Evolutionary conservation across 306 rosid species (phyloP), one percentile per base, ranked within the genome.

Genomic region (Vigna reflexopilosa): DNA sequence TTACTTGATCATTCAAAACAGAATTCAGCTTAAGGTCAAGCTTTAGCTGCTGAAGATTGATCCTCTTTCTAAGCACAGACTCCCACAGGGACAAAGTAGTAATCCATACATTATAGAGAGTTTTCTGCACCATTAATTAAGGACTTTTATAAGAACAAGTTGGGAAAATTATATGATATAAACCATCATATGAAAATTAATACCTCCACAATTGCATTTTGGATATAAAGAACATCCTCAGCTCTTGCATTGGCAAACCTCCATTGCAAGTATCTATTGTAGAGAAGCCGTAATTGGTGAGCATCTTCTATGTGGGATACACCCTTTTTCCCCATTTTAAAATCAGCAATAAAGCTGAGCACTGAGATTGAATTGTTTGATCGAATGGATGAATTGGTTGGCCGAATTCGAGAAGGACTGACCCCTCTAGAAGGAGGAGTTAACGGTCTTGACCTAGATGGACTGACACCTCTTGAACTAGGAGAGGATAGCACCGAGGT

Each of bases 241-340:
- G 92, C 93, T 80, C 89, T 87, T 48, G 98, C 98, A 89, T 89
- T 88, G 81, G 91, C 80, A 76, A 85, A 91, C 78, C 98, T 82
- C 97, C 98, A 93, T 75, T 93, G 98, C 83, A 88, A 80, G 86
- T 62, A 77, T 77, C 98, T 87, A 61, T 93, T 93, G 81, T 93
- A 81, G 57, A 91, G 83, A 81, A 93, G 89, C 70, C 96, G 84
- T 70, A 93, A 90, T 61, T 83, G 90, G 87, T 93, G 97, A 86
- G 92, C 97, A 83, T 89, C 93, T 73, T 93, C 98, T 64, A 93
- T 80, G 72, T 83, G 76, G 81, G 81, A 74, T 24, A 91, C 78
- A 16, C 88, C 81, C 86, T 88, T 91, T 70, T 88, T 91, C 34
- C 95, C 93, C 70, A 86, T 91, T 70, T 77, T 93, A 75, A 91